Evolutionary conservation across 768 basidiomycete species (phyloP).

Genomic region (Pulveroboletus sp.): DNA sequence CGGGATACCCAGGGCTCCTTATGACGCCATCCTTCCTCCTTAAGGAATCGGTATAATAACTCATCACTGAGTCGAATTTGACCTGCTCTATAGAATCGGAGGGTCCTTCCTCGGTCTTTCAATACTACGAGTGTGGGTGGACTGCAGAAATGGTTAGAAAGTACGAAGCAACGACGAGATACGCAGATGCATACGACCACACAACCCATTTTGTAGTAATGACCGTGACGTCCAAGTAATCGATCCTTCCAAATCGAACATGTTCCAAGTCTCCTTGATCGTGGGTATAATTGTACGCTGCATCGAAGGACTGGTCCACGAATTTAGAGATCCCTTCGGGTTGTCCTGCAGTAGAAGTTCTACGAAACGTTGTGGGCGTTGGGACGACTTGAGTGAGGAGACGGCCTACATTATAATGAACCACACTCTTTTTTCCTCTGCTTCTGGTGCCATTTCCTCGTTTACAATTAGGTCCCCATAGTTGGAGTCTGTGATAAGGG

Average conservation of each 20-base stretch:
- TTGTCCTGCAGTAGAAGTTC: conserved; percentile 54
- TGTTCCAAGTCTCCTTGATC: conserved; percentile 60
- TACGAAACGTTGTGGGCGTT: conserved; percentile 22
- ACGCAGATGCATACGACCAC: conserved; percentile 61
- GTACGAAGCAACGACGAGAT: not conserved
- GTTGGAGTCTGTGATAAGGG: conserved; percentile 80
- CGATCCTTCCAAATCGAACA: conserved; percentile 80
- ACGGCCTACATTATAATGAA: conserved; percentile 65
- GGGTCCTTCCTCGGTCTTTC: conserved; percentile 64
- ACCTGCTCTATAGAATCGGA: conserved; percentile 76
- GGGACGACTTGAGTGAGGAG: not conserved
- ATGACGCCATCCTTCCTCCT: conserved; percentile 56
- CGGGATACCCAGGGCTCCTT: conserved; percentile 65
- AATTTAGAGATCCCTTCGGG: conserved; percentile 65
- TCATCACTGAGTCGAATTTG: conserved; percentile 59
- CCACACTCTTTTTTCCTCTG: conserved; percentile 71
- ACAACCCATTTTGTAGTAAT: conserved; percentile 83
- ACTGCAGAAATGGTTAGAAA: conserved; percentile 35
- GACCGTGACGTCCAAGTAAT: conserved; percentile 80
- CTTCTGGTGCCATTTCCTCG: conserved; percentile 59
- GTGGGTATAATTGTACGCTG: conserved; percentile 61
- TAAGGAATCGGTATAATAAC: conserved; percentile 61
- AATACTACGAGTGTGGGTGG: conserved; percentile 73
- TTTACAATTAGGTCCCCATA: conserved; percentile 68
- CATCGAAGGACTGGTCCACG: conserved; percentile 72